Conservation (phyloP, 208 protist species). For the Ichthyophonus hoferi region DNA sequence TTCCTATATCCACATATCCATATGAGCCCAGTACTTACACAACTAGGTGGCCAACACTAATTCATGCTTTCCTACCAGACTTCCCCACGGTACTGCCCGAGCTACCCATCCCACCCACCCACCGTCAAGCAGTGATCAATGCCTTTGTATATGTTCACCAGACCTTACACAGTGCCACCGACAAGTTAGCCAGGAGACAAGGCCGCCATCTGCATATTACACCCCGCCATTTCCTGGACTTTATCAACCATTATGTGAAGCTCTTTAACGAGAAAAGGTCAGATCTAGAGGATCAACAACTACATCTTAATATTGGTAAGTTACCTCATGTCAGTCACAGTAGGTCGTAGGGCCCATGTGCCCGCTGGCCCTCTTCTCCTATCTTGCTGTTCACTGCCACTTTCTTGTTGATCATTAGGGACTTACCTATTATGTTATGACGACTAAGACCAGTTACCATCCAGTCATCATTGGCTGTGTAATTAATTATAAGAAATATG, state of each 20-base stretch:
- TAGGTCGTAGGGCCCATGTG: too few species aligned
- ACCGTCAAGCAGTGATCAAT: slow-evolving; percentile 71
- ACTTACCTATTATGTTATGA: too few species aligned
- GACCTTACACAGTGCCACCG: slow-evolving; percentile 75
- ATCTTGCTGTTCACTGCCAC: too few species aligned
- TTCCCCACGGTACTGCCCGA: not conserved
- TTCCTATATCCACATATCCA: too few species aligned
- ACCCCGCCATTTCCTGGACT: slow-evolving; percentile 95
- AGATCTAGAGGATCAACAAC: slow-evolving; percentile 84
- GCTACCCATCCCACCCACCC: not conserved
- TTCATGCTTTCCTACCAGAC: not conserved
- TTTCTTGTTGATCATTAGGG: too few species aligned
- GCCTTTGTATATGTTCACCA: slow-evolving; percentile 84
- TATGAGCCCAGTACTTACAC: too few species aligned
- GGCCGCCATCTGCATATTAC: slow-evolving; percentile 86
- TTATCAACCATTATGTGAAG: slow-evolving; percentile 84
- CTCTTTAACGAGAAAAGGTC: slow-evolving; percentile 85
- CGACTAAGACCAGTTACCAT: too few species aligned
- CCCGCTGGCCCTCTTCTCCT: too few species aligned
- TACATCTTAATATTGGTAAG: slow-evolving; percentile 79
- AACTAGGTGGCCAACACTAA: too few species aligned
- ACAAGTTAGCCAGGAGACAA: slow-evolving; percentile 67
- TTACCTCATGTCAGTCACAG: not conserved
- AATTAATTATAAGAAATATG: too few species aligned
- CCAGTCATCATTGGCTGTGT: too few species aligned